phyloP scores from a whole-genome alignment of 2,329 filamentous ascomycete genomes.

The Chalaropsis thielavioides region DNA sequence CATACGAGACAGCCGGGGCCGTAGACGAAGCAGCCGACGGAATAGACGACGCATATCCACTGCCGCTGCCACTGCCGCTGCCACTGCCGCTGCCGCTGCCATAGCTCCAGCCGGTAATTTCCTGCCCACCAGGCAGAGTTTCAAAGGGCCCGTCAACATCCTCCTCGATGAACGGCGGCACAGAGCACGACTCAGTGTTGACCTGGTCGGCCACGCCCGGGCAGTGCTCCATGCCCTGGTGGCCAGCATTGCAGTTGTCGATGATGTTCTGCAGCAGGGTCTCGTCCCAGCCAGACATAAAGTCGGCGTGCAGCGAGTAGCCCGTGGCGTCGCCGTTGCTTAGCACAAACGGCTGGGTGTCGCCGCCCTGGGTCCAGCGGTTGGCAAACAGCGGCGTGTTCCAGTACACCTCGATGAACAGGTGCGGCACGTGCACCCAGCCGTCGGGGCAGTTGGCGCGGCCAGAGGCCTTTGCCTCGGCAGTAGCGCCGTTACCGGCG shows the following conservation, averaged over 20 bases:
- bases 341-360: constrained; percentile 49
- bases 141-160: constrained; percentile 30
- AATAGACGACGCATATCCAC: not conserved
- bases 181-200: constrained; percentile 39
- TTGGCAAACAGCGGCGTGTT: constrained; percentile 38
- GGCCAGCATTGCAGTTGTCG: constrained; percentile 48
- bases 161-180: constrained; percentile 34
- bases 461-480: constrained; percentile 24
- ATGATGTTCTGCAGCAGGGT: constrained; percentile 50
- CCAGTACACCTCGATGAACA: constrained; percentile 48
- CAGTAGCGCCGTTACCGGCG: constrained; percentile 27
- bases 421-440: constrained; percentile 40
- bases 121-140: constrained; percentile 41
- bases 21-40: not conserved
- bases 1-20: not conserved
- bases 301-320: constrained; percentile 57
- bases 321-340: constrained; percentile 56
- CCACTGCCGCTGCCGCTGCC: constrained; percentile 27
- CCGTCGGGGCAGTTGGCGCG: constrained; percentile 41
- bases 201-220: constrained; percentile 39
- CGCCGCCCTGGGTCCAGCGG: constrained; percentile 39
- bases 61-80: constrained; percentile 16
- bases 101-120: constrained; percentile 37
- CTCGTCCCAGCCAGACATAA: constrained; percentile 58
- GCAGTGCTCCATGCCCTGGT: constrained; percentile 48